These are phyloP conservation scores for Carpinus viminea DNA, from an alignment of 306 rosid species.

Conservation along the genomic window DNA sequence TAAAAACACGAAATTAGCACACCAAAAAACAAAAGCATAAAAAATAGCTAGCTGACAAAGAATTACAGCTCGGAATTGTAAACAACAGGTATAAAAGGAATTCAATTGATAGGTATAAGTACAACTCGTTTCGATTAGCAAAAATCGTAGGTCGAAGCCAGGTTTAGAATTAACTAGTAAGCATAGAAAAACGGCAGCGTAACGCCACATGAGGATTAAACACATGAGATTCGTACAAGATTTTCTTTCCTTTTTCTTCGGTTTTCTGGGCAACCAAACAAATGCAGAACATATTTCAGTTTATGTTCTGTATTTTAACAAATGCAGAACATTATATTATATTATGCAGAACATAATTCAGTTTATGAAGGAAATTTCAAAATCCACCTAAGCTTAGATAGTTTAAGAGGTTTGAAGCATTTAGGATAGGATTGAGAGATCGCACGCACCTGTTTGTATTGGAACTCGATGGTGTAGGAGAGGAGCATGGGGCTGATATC, in stretches of 20 bases:
- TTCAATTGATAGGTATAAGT: background rate
- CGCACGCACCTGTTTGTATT: conserved; percentile 69
- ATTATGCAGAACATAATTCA: conserved; percentile 25
- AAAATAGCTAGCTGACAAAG: background rate
- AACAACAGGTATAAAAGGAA: background rate
- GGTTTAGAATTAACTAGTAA: background rate
- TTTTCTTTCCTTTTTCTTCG: conserved; percentile 2
- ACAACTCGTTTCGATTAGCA: background rate
- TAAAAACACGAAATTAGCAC: conserved; percentile 32
- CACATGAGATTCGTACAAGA: conserved; percentile 1
- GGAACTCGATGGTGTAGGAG: conserved; percentile 80
- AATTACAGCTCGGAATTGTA: background rate
- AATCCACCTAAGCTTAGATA: background rate
- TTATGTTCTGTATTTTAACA: too few species aligned
- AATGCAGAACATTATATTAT: conserved; percentile 11
- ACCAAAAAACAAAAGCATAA: conserved; percentile 18
- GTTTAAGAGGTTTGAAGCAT: conserved; percentile 16
- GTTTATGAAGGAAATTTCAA: background rate
- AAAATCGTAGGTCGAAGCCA: background rate
- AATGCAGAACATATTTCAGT: conserved; percentile 17
- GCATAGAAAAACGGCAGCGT: background rate
- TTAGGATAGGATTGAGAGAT: background rate
- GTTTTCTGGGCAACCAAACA: conserved; percentile 26
- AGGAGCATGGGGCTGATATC: conserved; percentile 95
- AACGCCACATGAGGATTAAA: background rate